Conservation (phyloP, 768 basidiomycete genomes). For the Amanita phalloides region DNA sequence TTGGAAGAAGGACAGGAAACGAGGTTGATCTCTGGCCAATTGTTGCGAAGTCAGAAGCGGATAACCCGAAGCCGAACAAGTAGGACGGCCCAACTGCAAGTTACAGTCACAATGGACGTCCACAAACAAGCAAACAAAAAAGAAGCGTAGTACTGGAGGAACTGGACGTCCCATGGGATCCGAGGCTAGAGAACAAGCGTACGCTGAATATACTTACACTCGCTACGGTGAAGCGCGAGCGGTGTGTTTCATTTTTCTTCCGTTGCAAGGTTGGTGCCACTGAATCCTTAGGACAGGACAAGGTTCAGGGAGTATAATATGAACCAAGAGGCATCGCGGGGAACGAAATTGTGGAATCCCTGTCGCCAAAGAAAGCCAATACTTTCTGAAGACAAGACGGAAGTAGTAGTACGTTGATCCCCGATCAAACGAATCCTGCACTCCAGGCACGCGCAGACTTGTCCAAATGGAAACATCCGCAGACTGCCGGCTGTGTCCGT, state of each 20-base stretch:
- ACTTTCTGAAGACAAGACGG: slow-evolving; percentile 22
- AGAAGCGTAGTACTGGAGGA: slow-evolving; percentile 3
- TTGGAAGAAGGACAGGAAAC: neutral
- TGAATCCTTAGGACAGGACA: slow-evolving; percentile 20
- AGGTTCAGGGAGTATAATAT: slow-evolving; percentile 21
- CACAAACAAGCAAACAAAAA: neutral
- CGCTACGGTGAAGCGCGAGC: slow-evolving; percentile 10
- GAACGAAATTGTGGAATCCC: slow-evolving; percentile 14
- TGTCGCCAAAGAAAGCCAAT: slow-evolving; percentile 9
- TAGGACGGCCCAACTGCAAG: neutral
- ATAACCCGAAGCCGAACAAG: neutral
- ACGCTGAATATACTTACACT: slow-evolving; percentile 9
- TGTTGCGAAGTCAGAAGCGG: neutral
- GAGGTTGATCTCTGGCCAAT: neutral
- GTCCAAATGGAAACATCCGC: slow-evolving; percentile 21
- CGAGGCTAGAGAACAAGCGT: slow-evolving; percentile 11
- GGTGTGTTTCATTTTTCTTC: slow-evolving; percentile 6
- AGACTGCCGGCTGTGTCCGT: slow-evolving; percentile 18
- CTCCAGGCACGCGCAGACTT: slow-evolving; percentile 21
- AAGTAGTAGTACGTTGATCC: slow-evolving; percentile 37
- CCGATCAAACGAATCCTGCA: slow-evolving; percentile 44
- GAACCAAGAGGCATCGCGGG: slow-evolving; percentile 15
- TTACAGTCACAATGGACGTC: neutral
- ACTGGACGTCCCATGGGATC: slow-evolving; percentile 11
- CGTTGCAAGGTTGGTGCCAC: slow-evolving; percentile 18